A percentile compares a stretch with the other conserved stretches of the same genome.
Evolutionary conservation across 441 rosid species (phyloP).

Genomic region (Croton setiger): DNA sequence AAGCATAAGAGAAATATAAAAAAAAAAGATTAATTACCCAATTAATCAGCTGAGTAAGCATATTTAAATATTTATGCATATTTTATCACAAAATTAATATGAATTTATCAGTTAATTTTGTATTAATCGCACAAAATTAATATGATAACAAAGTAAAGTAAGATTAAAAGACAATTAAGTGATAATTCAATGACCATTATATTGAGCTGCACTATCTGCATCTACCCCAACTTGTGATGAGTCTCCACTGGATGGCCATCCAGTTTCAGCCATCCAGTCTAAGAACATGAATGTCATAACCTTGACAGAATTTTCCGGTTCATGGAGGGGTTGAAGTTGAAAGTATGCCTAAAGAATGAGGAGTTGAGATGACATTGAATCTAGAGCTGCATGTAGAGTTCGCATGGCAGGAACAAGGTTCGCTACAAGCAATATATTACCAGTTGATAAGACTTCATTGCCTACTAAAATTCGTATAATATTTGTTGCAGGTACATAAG

Average conservation of each 20-base stretch:
- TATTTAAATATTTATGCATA: neutral
- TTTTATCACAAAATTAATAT: neutral
- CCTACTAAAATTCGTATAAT: conserved; percentile 72
- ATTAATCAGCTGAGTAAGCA: neutral
- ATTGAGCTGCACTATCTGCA: conserved; percentile 48
- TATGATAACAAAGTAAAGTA: neutral
- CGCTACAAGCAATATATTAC: conserved; percentile 34
- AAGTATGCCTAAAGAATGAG: conserved; percentile 69
- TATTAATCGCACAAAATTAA: neutral
- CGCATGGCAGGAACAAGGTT: conserved; percentile 69
- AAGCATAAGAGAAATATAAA: too few species aligned
- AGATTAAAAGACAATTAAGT: too few species aligned
- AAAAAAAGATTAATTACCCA: conserved; percentile 14
- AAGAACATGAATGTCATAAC: conserved; percentile 53
- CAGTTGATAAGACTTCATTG: conserved; percentile 67
- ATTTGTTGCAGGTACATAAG: conserved; percentile 59
- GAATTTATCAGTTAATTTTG: neutral
- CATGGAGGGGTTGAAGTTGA: conserved; percentile 67
- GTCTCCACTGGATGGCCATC: conserved; percentile 84
- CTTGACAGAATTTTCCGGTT: conserved; percentile 57
- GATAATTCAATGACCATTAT: conserved; percentile 38
- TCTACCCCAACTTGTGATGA: conserved; percentile 51
- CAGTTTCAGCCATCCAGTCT: conserved; percentile 85
- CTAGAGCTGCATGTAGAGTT: conserved; percentile 65
- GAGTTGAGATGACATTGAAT: conserved; percentile 55